Evolutionary conservation across 768 basidiomycete species (phyloP).

Genomic region (Trametes meyenii): DNA sequence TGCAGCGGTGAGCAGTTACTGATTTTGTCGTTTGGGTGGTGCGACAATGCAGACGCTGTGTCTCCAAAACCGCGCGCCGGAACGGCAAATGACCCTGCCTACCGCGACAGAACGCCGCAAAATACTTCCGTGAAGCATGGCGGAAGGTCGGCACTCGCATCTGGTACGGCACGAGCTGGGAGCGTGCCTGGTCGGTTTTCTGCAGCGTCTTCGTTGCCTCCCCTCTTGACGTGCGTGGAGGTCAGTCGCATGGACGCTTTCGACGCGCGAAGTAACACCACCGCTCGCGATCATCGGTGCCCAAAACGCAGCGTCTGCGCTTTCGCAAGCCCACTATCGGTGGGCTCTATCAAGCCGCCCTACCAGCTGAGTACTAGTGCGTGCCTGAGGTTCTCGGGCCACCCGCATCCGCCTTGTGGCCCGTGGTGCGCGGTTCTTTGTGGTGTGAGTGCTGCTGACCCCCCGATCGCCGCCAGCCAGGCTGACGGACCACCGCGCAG

Average conservation of each 20-base stretch:
- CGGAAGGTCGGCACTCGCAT: neutral
- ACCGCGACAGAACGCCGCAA: neutral
- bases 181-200: neutral
- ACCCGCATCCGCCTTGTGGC: neutral
- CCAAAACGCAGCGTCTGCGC: neutral
- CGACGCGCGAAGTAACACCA: neutral
- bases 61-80: constrained; percentile 2
- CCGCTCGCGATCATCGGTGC: constrained; percentile 7
- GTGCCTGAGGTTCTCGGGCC: constrained; percentile 8
- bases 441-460: neutral
- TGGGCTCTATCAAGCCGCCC: constrained; percentile 5
- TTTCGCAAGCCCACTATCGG: neutral
- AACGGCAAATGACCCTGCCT: neutral
- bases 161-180: neutral
- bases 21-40: neutral
- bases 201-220: neutral
- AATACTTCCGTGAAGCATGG: neutral
- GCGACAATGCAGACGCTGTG: neutral
- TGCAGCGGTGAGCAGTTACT: neutral
- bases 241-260: neutral
- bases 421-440: neutral
- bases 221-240: constrained; percentile 4
- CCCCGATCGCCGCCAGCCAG: neutral
- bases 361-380: constrained; percentile 5
- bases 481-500: neutral